Evolutionary conservation across 2,329 filamentous ascomycete genomes (phyloP), one percentile per base, ranked within the genome.

Genomic region (Fusarium xylarioides): DNA sequence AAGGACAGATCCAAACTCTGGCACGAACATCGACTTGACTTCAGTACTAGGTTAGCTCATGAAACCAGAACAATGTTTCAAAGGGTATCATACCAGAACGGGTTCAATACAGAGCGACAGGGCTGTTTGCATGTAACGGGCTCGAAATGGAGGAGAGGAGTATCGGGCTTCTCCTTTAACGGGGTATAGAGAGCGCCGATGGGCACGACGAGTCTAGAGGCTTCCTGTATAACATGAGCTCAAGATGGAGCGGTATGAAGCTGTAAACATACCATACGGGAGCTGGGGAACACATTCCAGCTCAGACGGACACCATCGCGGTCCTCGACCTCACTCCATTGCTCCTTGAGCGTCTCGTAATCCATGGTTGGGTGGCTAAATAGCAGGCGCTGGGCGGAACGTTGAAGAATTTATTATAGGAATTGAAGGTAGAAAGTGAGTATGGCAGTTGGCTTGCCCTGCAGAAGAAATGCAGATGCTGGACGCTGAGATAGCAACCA

Each of bases 201-300:
- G 69, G 96, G 96, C 40, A 98, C 96, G 73, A 98, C 95, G 60
- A 98, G 91, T 70, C 95, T 91, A 68, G 95, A 97, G 63, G 95
- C 95, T 91, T 98, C 95, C 93, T 97, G 68, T 47, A 65, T 15
- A 30, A 35, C 28, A 53, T 77, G 23, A 77, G 73, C 38, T 40
- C 15, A 35, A 32, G 34, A 7, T 23, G 34, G 28, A 12, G 37
- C 44, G 53, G 21, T 18, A 32, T 16, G 15, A 18, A 32, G 38
- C 28, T 47, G n/a, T 37, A 15, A 85, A 46, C 89, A 78, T 78
- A 94, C 95, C 95, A 99, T 98, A 82, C 96, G 94, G 80, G 95
- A 95, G 86, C 95, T 98, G 55, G 96, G 96, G 80, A 99, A 97
- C 70, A 97, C 97, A 82, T 99, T 99, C 96, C 96, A 99, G 85